Evolutionary conservation across 306 rosid species (phyloP), one percentile per base, ranked within the genome.

Genomic region (Cercis canadensis): DNA sequence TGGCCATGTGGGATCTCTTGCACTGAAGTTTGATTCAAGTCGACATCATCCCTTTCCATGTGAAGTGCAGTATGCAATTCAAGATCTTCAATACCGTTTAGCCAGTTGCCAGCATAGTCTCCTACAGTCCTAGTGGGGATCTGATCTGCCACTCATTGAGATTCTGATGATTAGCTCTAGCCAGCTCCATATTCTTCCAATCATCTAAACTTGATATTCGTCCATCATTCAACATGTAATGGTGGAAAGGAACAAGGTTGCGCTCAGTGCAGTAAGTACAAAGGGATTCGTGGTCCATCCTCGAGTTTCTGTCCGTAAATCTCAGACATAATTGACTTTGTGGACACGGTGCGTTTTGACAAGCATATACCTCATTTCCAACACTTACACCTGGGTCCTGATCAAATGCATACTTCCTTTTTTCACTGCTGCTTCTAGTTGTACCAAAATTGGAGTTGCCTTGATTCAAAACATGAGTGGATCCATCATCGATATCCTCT

Each of bases 141-240:
- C 29, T 24, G 2, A 11, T 64, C 64, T 10, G 60, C 41, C 24
- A 47, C 60, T 45, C n/a, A 46, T n/a, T 46, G 5, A 14, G 37
- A 56, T 52, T 43, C 52, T 64, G 11, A 5, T 39, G 39, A 70
- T 61, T 62, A n/a, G 60, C 79, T 67, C 47, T 67, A n/a, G 50
- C 55, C 8, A 78, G 12, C 76, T 78, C 87, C 81, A 67, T 68
- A 40, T 75, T 74, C 76, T 76, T 70, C 88, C 88, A 80, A 18
- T 85, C 89, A 29, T 70, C 83, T 14, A 76, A 62, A 52, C 82
- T 66, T 0, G 34, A 39, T n/a, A 52, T 39, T 6, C 49, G 67
- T 10, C 31, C 45, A 15, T 78, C 79, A 44, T 24, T 41, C 7
- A 66, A 43, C 8, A 45, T 16, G 15, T 29, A 47, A 52, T 73